Base-by-base conservation (phyloP, 768 basidiomycete genomes). In the Neoboletus brunneissimus region DNA sequence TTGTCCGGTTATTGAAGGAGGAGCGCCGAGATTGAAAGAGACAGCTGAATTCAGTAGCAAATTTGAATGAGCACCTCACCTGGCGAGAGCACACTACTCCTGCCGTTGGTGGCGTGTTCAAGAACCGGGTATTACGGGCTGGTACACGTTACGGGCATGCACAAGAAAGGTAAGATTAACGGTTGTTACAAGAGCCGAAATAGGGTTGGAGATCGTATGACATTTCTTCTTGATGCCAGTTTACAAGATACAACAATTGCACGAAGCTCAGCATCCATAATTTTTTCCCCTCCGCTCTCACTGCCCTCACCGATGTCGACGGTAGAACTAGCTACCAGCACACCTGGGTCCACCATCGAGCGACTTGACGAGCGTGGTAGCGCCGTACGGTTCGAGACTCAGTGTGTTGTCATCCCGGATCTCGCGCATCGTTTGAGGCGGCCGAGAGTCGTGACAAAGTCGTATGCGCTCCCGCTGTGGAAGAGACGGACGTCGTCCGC, bases 331-430 rank as follows among this genome's bases (percentile, higher is more conserved):
- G 5, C 34, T 44, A 44, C 54, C 4, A 51, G 20, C 11, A 35
- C 44, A 10, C 22, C 44, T n/a, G 40, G 20, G 18, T 34, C 52
- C 27, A 23, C 54, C 37, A 2, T 56, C 25, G 61, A 59, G 5
- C 50, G 56, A n/a, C 27, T 60, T 50, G 64, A 60, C 23, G 72
- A 70, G 38, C 61, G 20, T 10, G 59, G 62, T 0, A 65, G 72
- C 55, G 65, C 64, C 23, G 89, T 91, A 5, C 80, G 89, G 54
- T 91, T 91, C 72, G 82, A 91, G 75, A 75, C 77, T 51, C 80
- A 86, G 64, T 91, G 89, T 56, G 75, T 88, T 5, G 79, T 91
- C 63, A 91, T 91, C 54, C 89, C 89, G n/a, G 81, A 87, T 50
- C 67, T 64, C 16, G 62, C 64, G 1, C 67, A 69, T 16, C 72